Percentiles rank a stretch among this genome's conserved stretches.
These are phyloP conservation scores for Sarocladium brachiariae DNA, from an alignment of 2,329 filamentous ascomycete genomes.

Conservation along the genomic window DNA sequence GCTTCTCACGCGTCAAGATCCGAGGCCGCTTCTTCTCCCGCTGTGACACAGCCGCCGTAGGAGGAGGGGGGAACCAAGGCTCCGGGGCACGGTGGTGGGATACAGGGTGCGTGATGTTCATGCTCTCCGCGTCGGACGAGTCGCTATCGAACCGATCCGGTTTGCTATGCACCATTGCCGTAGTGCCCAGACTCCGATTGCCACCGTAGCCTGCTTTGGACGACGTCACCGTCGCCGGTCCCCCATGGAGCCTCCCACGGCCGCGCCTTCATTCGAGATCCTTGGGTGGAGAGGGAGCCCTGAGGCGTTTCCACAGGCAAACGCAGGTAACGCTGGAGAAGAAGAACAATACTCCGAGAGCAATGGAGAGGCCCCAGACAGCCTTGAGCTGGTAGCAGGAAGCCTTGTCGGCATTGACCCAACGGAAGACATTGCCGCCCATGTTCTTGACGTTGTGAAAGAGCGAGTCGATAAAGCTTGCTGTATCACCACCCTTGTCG, in stretches of 20 bases:
- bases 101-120: conserved; percentile 18
- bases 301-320: conserved; percentile 57
- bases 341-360: conserved; percentile 64
- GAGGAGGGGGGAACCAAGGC: conserved; percentile 27
- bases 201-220: conserved; percentile 12
- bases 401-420: conserved; percentile 45
- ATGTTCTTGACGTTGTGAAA: conserved; percentile 32
- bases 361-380: conserved; percentile 80
- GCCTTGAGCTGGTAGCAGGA: conserved; percentile 82
- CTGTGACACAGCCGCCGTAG: conserved; percentile 25
- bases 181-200: conserved; percentile 31
- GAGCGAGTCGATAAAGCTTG: conserved; percentile 37
- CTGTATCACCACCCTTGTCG: conserved; percentile 29
- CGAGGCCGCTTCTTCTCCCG: conserved; percentile 17
- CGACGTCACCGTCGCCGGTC: conserved; percentile 16
- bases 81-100: conserved; percentile 12
- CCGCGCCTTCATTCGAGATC: conserved; percentile 45
- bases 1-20: conserved; percentile 14
- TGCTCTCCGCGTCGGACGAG: conserved; percentile 15
- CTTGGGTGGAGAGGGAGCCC: conserved; percentile 35
- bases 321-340: conserved; percentile 52
- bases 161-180: conserved; percentile 24
- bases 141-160: conserved; percentile 25
- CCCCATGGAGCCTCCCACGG: conserved; percentile 27
- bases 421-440: conserved; percentile 30